phyloP scores from a whole-genome alignment of 2,329 filamentous ascomycete species.

The Delphinella strobiligena region DNA sequence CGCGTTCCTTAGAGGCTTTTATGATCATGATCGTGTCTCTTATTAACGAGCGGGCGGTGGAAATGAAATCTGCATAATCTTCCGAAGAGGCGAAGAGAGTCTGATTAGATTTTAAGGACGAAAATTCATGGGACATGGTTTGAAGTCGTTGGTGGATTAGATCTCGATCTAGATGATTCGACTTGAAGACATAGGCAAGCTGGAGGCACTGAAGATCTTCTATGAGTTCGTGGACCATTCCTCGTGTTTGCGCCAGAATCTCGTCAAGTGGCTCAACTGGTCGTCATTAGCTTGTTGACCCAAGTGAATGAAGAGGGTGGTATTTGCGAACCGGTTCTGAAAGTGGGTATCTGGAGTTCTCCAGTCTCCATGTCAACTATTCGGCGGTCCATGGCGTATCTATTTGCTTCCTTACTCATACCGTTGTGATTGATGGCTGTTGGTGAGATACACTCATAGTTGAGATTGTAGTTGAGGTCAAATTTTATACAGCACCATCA shows the following conservation, averaged over 20 bases:
- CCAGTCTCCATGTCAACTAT: too few species aligned
- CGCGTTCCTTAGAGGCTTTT: background rate
- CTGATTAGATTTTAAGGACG: background rate
- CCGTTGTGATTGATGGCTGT: too few species aligned
- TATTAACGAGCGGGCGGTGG: background rate
- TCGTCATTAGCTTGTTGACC: background rate
- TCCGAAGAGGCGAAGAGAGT: background rate
- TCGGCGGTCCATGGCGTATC: too few species aligned
- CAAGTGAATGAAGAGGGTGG: too few species aligned
- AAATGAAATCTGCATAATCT: constrained; percentile 1
- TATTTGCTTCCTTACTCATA: too few species aligned
- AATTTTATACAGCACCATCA: too few species aligned
- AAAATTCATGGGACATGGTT: background rate
- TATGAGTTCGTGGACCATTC: background rate
- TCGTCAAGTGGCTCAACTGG: background rate
- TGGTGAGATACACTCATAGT: too few species aligned
- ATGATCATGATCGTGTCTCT: background rate
- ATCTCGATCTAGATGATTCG: constrained; percentile 3
- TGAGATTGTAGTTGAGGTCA: too few species aligned
- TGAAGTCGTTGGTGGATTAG: constrained; percentile 1
- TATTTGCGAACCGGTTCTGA: too few species aligned
- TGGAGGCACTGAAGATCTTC: constrained; percentile 2
- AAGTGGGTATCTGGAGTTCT: too few species aligned
- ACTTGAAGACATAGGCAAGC: constrained; percentile 1
- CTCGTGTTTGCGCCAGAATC: background rate